A percentile compares a stretch with the other conserved stretches of the same genome.
These are phyloP conservation scores for Mangifera indica DNA, from an alignment of 345 rosid genomes.

Conservation along the genomic window DNA sequence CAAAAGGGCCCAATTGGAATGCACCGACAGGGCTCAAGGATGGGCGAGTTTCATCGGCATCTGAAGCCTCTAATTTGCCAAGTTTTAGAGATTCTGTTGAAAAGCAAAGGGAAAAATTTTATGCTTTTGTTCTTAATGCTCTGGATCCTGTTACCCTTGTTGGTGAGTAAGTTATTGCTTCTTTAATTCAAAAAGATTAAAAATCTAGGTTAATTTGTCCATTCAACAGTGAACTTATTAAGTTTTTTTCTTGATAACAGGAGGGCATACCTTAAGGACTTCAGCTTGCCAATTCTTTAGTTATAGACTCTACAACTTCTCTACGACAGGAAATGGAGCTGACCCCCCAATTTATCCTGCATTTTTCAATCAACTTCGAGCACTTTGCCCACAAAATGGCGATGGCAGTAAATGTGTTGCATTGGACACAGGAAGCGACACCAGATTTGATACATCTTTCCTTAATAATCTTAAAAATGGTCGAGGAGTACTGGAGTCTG, in stretches of 20 bases:
- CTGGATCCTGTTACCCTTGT: conserved; percentile 51
- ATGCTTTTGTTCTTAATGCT: conserved; percentile 33
- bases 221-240: too few species aligned
- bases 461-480: conserved; percentile 42
- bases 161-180: conserved; percentile 25
- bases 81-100: conserved; percentile 27
- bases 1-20: conserved; percentile 40
- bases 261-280: conserved; percentile 60
- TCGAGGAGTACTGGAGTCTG: conserved; percentile 47
- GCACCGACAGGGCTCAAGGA: conserved; percentile 56
- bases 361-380: conserved; percentile 38
- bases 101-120: conserved; percentile 37
- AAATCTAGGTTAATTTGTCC: too few species aligned
- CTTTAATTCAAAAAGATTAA: too few species aligned
- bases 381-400: conserved; percentile 46
- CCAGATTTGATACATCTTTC: conserved; percentile 46
- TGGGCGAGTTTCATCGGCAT: conserved; percentile 42
- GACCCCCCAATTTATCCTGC: conserved; percentile 42
- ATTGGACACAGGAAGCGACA: conserved; percentile 46
- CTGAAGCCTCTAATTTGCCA: conserved; percentile 34
- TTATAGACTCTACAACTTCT: conserved; percentile 45
- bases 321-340: conserved; percentile 29
- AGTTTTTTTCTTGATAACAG: conserved; percentile 14
- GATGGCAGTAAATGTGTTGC: conserved; percentile 40
- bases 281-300: conserved; percentile 44